phyloP scores from a whole-genome alignment of 345 rosid genomes.

The Eutrema heterophyllum region DNA sequence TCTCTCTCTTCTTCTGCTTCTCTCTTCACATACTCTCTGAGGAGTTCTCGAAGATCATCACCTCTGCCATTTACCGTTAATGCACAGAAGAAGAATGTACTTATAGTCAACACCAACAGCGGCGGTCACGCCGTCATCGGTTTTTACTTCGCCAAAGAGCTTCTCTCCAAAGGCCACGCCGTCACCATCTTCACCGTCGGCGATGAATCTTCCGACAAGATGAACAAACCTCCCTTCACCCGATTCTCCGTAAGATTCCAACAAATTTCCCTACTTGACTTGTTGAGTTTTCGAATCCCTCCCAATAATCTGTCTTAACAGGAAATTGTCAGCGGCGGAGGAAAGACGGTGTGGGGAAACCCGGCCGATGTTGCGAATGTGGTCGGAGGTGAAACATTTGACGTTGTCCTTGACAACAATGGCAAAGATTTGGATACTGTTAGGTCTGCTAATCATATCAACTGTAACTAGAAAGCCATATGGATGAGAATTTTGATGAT shows the following conservation, averaged over 20 bases:
- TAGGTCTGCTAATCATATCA: constrained; percentile 39
- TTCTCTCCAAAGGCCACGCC: constrained; percentile 66
- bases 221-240: constrained; percentile 92
- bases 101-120: constrained; percentile 76
- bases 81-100: constrained; percentile 86
- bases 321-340: constrained; percentile 90
- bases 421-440: constrained; percentile 87
- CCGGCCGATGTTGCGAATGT: constrained; percentile 68
- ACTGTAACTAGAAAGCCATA: too few species aligned
- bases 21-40: constrained; percentile 21
- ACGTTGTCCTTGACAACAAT: constrained; percentile 90
- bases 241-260: constrained; percentile 60
- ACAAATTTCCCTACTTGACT: background rate
- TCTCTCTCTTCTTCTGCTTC: constrained; percentile 32
- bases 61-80: constrained; percentile 35
- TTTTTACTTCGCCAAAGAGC: constrained; percentile 84
- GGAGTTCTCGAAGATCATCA: constrained; percentile 24
- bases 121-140: constrained; percentile 93
- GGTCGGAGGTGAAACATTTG: constrained; percentile 61
- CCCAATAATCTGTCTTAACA: constrained; percentile 4
- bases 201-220: constrained; percentile 75
- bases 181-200: constrained; percentile 84
- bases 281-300: background rate
- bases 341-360: constrained; percentile 86
- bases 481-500: background rate